phyloP scores from a whole-genome alignment of 2,329 filamentous ascomycete genomes.

The Fusarium graminum region DNA sequence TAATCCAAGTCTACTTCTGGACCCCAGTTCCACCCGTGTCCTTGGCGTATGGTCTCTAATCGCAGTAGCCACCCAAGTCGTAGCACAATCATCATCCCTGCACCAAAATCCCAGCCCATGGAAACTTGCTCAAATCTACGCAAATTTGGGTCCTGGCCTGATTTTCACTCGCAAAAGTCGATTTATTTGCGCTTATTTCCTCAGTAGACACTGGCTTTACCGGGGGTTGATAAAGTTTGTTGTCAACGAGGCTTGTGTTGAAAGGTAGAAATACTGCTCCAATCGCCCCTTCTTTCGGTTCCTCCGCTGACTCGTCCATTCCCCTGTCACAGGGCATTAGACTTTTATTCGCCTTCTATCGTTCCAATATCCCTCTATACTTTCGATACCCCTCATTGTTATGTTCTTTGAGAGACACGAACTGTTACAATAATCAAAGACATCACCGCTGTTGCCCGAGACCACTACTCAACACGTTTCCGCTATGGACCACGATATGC shows the following conservation, averaged over 20 bases:
- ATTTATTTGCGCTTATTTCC: slow-evolving; percentile 2
- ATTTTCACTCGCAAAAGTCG: slow-evolving; percentile 11
- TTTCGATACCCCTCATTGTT: neutral
- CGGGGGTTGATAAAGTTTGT: neutral
- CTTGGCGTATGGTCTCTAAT: neutral
- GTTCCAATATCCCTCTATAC: neutral
- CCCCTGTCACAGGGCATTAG: neutral
- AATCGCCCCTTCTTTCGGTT: neutral
- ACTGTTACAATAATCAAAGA: neutral
- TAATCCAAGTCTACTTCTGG: neutral
- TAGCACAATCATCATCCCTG: slow-evolving; percentile 23
- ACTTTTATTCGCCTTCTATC: slow-evolving; percentile 2
- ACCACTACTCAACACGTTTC: slow-evolving; percentile 1
- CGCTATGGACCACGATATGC: slow-evolving; percentile 26
- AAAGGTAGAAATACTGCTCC: slow-evolving; percentile 23
- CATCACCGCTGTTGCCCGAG: neutral
- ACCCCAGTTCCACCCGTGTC: neutral
- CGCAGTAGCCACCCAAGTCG: slow-evolving; percentile 10
- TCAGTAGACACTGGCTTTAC: neutral
- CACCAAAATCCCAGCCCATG: slow-evolving; percentile 21
- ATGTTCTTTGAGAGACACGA: slow-evolving; percentile 5
- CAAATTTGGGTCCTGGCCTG: slow-evolving; percentile 29
- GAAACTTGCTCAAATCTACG: slow-evolving; percentile 49
- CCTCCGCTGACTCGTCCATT: neutral
- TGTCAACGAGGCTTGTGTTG: neutral